phyloP scores from a whole-genome alignment of 148 eudicot species.

The Pharnaceum exiguum region DNA sequence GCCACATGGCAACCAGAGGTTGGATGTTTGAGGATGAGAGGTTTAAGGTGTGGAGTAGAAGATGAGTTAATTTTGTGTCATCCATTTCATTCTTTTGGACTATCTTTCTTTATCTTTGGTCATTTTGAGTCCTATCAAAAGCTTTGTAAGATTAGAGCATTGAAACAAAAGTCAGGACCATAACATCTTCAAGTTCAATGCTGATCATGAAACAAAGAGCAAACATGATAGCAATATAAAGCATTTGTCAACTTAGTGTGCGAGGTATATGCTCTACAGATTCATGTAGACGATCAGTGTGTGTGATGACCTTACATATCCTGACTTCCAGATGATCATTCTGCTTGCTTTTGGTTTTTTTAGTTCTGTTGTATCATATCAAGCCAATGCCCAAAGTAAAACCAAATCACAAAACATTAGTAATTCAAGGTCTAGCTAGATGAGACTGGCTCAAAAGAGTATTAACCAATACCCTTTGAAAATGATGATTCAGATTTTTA shows the following conservation, averaged over 20 bases:
- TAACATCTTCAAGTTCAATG: not conserved
- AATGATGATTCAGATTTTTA: too few species aligned
- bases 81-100: conserved; percentile 8
- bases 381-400: too few species aligned
- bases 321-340: too few species aligned
- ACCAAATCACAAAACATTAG: too few species aligned
- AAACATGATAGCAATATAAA: not conserved
- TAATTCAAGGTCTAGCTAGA: too few species aligned
- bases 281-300: not conserved
- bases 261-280: not conserved
- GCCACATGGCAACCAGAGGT: conserved; percentile 47
- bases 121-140: not conserved
- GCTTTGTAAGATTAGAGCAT: not conserved
- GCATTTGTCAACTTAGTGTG: not conserved
- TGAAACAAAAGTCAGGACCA: too few species aligned
- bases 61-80: conserved; percentile 8
- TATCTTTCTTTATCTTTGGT: not conserved
- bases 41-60: conserved; percentile 37
- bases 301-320: too few species aligned
- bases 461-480: too few species aligned
- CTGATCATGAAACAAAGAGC: not conserved
- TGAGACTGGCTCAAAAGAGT: too few species aligned
- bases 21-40: conserved; percentile 65
- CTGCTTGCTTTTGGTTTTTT: too few species aligned
- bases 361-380: too few species aligned